Conservation (phyloP, 192 early-diverging fungal species). For the Phlyctochytrium planicorne region DNA sequence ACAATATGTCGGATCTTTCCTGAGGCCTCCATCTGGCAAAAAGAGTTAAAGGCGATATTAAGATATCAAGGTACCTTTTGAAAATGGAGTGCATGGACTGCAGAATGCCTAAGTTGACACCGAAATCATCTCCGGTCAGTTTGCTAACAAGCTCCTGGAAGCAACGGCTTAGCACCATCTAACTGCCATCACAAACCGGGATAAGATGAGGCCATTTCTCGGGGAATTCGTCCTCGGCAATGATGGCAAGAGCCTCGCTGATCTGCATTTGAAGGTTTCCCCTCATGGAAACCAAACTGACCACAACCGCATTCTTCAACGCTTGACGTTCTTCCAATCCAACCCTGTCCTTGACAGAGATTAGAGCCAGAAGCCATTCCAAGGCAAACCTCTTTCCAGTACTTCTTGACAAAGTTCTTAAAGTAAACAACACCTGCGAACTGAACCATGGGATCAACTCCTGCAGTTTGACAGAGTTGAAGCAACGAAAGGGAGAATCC, state of each 20-base stretch:
- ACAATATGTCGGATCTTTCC: conserved; percentile 77
- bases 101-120: conserved; percentile 83
- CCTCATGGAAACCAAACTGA: conserved; percentile 80
- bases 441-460: conserved; percentile 60
- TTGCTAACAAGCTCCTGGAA: conserved; percentile 66
- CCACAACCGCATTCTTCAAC: conserved; percentile 77
- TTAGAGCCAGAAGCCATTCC: too few species aligned
- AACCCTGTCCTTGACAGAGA: conserved; percentile 53
- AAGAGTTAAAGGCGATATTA: conserved; percentile 5
- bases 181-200: conserved; percentile 29
- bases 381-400: conserved; percentile 67
- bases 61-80: conserved; percentile 52
- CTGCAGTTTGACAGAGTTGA: conserved; percentile 66
- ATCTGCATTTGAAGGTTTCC: conserved; percentile 81
- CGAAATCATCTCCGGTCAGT: conserved; percentile 49
- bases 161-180: too few species aligned
- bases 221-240: conserved; percentile 93
- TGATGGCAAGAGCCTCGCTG: conserved; percentile 89
- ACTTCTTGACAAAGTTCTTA: conserved; percentile 92
- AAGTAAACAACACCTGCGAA: conserved; percentile 87
- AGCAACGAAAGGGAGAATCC: conserved; percentile 74
- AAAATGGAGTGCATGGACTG: conserved; percentile 96
- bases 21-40: conserved; percentile 76
- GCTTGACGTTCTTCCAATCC: conserved; percentile 81
- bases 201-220: conserved; percentile 82